phyloP scores from a whole-genome alignment of 768 basidiomycete genomes.

The Chlorophyllum brunneum region DNA sequence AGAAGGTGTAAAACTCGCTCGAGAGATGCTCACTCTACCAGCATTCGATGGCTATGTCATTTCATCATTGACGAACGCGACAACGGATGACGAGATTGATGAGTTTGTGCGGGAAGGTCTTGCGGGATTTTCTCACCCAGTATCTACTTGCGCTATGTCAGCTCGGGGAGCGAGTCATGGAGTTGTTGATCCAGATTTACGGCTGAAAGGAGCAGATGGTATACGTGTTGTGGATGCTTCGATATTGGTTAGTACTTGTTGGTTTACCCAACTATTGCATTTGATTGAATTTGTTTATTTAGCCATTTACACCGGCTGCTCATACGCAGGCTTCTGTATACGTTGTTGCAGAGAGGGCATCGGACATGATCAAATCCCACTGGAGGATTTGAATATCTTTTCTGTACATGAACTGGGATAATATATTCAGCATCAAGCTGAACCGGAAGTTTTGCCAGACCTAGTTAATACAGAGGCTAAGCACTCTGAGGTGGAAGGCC shows the following conservation, averaged over 20 bases:
- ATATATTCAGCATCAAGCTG: too few relatives aligned
- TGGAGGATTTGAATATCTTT: conserved; percentile 6
- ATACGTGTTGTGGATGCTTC: conserved; percentile 34
- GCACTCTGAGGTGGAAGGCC: too few relatives aligned
- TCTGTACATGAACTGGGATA: too few relatives aligned
- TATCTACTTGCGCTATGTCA: conserved; percentile 26
- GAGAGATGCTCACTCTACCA: conserved; percentile 18
- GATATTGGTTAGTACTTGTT: conserved; percentile 20
- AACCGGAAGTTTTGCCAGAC: too few relatives aligned
- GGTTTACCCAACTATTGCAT: neutral
- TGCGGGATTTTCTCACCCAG: conserved; percentile 23
- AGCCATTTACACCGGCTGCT: conserved; percentile 23
- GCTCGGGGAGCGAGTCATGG: conserved; percentile 20
- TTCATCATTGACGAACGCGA: conserved; percentile 16
- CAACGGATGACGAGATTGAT: conserved; percentile 21
- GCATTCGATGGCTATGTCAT: conserved; percentile 25
- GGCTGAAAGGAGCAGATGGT: conserved; percentile 27
- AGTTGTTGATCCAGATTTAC: conserved; percentile 30
- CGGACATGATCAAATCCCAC: conserved; percentile 25
- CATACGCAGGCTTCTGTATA: conserved; percentile 28
- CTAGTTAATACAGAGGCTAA: too few relatives aligned
- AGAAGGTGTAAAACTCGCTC: conserved; percentile 18
- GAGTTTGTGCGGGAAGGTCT: conserved; percentile 16
- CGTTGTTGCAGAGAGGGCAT: conserved; percentile 27
- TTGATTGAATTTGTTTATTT: neutral